Evolutionary conservation across 768 basidiomycete genomes (phyloP), one percentile per base, ranked within the genome.

Genomic region (Boletus vermiculosoides): DNA sequence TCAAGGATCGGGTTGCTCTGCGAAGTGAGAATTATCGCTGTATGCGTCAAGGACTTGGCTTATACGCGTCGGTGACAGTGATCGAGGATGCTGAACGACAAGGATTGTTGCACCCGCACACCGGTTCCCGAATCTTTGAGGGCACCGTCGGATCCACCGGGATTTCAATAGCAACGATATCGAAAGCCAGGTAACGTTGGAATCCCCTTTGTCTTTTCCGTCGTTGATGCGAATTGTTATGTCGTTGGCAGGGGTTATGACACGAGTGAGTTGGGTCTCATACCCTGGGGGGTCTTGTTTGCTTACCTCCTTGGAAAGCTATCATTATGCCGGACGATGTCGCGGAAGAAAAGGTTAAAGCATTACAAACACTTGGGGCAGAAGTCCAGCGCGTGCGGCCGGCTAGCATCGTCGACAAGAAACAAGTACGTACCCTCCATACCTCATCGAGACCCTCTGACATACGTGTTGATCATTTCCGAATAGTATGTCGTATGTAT

Each of bases 101-200:
- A 57, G 94, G 94, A 0, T 75, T 93, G 3, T 74, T 99, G 1
- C 82, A 86, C 54, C 97, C 95, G 0, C 73, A 94, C 59, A 94
- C 92, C 0, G 89, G 90, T 7, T 97, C 92, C 0, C 85, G 92
- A 8, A 94, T 99, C 39, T 99, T 98, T 56, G 97, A 98, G 71
- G 97, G 97, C 4, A 99, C 96, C 0, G 92, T 96, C 4, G 97
- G 93, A 9, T 94, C 92, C 0, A 97, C 94, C 0, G 94, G 97
- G 7, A 98, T 98, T 55, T 97, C 94, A 1, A 87, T 99, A 50
- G 96, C 97, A 0, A 97, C 91, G 3, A 90, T 99, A 50, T 90
- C 94, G 2, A 81, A 82, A 61, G 94, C 94, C 12, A 86, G 88
- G 93, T 91, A 62, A 81, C 37, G 16, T 1, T 28, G 28, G 22